Conservation (phyloP, 2,329 filamentous ascomycete species). For the Trichoderma sp. region DNA sequence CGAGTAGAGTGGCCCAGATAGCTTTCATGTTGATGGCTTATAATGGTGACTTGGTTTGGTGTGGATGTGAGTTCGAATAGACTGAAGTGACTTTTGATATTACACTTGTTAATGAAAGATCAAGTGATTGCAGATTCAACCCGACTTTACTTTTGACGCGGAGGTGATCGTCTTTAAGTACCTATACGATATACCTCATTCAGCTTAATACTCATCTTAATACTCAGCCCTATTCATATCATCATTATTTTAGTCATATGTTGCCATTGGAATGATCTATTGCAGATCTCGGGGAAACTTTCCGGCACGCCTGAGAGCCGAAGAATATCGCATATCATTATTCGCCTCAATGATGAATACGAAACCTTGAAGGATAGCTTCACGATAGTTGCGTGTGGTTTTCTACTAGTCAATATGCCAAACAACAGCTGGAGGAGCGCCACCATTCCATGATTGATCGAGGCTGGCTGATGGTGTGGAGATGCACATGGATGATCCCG, state of each 20-base stretch:
- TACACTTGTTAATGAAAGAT: not conserved
- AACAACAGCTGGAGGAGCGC: not conserved
- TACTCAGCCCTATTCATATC: too few relatives aligned
- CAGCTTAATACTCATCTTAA: too few relatives aligned
- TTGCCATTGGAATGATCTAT: not conserved
- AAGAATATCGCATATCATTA: not conserved
- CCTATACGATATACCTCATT: not conserved
- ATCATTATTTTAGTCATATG: not conserved
- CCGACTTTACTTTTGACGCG: not conserved
- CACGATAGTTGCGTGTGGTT: not conserved
- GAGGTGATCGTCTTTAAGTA: not conserved
- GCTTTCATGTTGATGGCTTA: constrained; percentile 31
- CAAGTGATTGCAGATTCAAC: not conserved
- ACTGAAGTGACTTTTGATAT: not conserved
- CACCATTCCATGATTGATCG: not conserved
- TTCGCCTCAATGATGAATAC: not conserved
- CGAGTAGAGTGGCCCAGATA: constrained; percentile 26
- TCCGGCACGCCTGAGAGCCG: not conserved
- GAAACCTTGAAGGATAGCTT: not conserved
- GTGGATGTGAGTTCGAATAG: not conserved
- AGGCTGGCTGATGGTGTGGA: not conserved
- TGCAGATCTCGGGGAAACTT: not conserved
- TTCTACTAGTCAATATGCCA: not conserved
- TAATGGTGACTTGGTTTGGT: not conserved
- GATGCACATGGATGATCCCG: not conserved